Percentiles rank a stretch among this genome's conserved stretches.
Conservation (phyloP, 139 green algal species). For the Chlamydomonas applanata region DNA sequence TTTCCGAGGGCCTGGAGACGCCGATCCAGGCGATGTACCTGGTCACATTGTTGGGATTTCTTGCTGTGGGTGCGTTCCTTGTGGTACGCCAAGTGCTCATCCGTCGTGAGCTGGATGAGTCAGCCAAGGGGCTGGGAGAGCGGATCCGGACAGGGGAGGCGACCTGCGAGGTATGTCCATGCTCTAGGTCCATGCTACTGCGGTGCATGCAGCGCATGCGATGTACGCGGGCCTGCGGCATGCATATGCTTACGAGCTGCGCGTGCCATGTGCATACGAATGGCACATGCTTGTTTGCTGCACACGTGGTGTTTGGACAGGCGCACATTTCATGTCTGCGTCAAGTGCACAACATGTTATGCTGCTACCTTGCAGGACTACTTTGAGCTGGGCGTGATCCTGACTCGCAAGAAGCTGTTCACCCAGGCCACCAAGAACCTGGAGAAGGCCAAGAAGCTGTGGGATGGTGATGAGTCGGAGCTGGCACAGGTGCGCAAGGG, state of each 20-base stretch:
- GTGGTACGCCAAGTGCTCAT: constrained; percentile 95
- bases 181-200: neutral
- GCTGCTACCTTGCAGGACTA: constrained; percentile 70
- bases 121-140: constrained; percentile 94
- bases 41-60: constrained; percentile 78
- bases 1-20: constrained; percentile 76
- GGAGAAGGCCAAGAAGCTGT: constrained; percentile 87
- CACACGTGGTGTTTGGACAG: neutral
- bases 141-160: constrained; percentile 82
- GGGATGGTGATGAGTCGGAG: constrained; percentile 89
- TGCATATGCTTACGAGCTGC: neutral
- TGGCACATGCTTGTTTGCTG: neutral
- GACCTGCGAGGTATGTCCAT: constrained; percentile 63
- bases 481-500: constrained; percentile 76
- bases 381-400: constrained; percentile 95
- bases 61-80: constrained; percentile 86
- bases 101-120: constrained; percentile 91
- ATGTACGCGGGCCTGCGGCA: no score
- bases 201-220: no score
- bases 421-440: constrained; percentile 92
- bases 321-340: neutral
- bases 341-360: neutral
- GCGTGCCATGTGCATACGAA: neutral
- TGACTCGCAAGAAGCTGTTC: constrained; percentile 97
- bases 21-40: constrained; percentile 94